phyloP scores from a whole-genome alignment of 2,329 filamentous ascomycete genomes.

The Purpureocillium takamizusanense region DNA sequence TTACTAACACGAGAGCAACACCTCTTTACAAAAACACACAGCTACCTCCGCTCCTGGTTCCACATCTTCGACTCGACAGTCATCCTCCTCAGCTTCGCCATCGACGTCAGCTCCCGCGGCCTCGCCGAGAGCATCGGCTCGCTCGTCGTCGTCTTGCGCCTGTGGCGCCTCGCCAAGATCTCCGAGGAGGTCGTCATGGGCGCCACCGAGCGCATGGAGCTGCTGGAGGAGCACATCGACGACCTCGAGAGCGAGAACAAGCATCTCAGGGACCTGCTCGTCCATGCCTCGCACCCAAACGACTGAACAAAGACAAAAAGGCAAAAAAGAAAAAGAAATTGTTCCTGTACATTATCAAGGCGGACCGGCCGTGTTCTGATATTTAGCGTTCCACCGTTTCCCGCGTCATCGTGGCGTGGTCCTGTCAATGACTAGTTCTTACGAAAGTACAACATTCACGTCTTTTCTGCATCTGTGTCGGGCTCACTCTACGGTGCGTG shows the following conservation, averaged over 20 bases:
- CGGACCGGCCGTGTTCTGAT: no score
- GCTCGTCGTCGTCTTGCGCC: slow-evolving; percentile 55
- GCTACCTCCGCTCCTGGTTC: slow-evolving; percentile 50
- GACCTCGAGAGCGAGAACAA: slow-evolving; percentile 39
- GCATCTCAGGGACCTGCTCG: slow-evolving; percentile 12
- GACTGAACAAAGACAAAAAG: no score
- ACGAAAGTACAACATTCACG: no score
- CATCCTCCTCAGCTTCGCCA: slow-evolving; percentile 51
- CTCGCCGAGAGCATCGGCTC: slow-evolving; percentile 54
- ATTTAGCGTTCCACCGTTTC: no score
- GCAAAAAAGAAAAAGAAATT: no score
- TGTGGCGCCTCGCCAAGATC: slow-evolving; percentile 64
- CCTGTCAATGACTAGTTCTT: no score
- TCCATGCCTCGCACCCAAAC: slow-evolving; percentile 5
- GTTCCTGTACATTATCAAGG: no score
- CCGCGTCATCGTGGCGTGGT: no score
- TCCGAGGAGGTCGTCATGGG: slow-evolving; percentile 59
- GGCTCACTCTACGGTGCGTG: no score
- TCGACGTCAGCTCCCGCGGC: slow-evolving; percentile 53
- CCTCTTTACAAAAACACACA: neutral
- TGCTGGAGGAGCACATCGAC: slow-evolving; percentile 41
- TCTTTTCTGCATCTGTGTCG: no score
- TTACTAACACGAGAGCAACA: no score
- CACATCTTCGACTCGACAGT: slow-evolving; percentile 56
- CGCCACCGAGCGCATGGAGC: slow-evolving; percentile 53